Evolutionary conservation across 2,329 filamentous ascomycete species (phyloP).

Genomic region (Fusarium sp.): DNA sequence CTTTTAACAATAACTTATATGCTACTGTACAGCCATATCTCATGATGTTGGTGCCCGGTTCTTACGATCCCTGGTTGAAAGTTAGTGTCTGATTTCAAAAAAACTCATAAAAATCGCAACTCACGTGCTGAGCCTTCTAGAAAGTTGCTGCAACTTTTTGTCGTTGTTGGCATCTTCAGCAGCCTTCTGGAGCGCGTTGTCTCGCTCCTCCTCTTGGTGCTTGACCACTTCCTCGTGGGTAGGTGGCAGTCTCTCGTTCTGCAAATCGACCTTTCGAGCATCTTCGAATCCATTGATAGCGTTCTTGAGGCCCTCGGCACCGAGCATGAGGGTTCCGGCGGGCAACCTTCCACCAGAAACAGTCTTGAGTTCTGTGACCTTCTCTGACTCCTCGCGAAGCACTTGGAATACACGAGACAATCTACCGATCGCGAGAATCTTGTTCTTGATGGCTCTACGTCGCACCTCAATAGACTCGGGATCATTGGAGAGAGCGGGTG

Average conservation of each 20-base stretch:
- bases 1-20: constrained; percentile 40
- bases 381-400: constrained; percentile 94
- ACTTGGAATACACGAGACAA: constrained; percentile 99
- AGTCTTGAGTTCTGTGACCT: constrained; percentile 97
- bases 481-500: constrained; percentile 75
- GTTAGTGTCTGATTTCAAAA: background rate
- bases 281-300: constrained; percentile 98
- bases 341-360: constrained; percentile 92
- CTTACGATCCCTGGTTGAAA: constrained; percentile 44
- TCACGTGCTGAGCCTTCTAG: constrained; percentile 93
- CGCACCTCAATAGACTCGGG: constrained; percentile 93
- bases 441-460: constrained; percentile 98
- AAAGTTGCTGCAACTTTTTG: constrained; percentile 84
- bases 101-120: background rate
- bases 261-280: constrained; percentile 93
- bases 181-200: constrained; percentile 86
- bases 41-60: constrained; percentile 42
- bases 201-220: constrained; percentile 83
- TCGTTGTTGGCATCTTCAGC: constrained; percentile 92
- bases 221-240: constrained; percentile 90
- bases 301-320: constrained; percentile 98
- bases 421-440: constrained; percentile 96
- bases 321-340: constrained; percentile 96
- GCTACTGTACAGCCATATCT: constrained; percentile 44
- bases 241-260: constrained; percentile 94